Conservation (phyloP, 2,329 filamentous ascomycete genomes). For the Cladosporium oxysporum region DNA sequence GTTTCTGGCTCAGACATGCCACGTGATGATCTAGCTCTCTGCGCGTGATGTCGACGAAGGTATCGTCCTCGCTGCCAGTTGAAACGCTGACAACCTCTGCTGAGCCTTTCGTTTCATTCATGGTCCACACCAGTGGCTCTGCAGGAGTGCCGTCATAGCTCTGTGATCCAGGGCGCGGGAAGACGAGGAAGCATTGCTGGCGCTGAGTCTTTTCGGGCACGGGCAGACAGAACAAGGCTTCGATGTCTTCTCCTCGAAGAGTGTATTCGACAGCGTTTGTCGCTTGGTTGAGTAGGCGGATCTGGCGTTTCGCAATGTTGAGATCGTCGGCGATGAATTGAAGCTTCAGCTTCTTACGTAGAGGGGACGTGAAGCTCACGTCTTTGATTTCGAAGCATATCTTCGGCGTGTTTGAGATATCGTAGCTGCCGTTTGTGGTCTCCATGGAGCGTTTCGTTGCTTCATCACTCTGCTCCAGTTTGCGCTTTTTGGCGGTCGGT, state of each 20-base stretch:
- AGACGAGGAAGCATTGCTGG: slow-evolving; percentile 63
- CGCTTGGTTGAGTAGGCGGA: slow-evolving; percentile 32
- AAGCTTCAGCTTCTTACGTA: slow-evolving; percentile 64
- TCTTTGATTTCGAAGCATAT: slow-evolving; percentile 52
- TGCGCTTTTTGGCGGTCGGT: slow-evolving; percentile 52
- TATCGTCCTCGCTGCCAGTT: slow-evolving; percentile 45
- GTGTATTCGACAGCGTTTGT: slow-evolving; percentile 41
- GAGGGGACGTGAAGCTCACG: slow-evolving; percentile 62
- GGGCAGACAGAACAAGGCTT: slow-evolving; percentile 62
- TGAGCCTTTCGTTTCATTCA: slow-evolving; percentile 50
- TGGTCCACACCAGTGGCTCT: slow-evolving; percentile 63
- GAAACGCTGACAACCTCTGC: slow-evolving; percentile 2
- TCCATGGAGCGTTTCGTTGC: not conserved
- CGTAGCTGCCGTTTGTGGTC: slow-evolving; percentile 23
- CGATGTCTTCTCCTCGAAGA: slow-evolving; percentile 54
- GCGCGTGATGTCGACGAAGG: slow-evolving; percentile 46
- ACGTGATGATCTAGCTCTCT: slow-evolving; percentile 53
- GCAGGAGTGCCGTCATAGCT: slow-evolving; percentile 36
- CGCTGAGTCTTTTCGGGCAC: slow-evolving; percentile 65
- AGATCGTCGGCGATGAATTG: slow-evolving; percentile 50
- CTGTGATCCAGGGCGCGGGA: slow-evolving; percentile 55
- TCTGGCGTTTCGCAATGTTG: slow-evolving; percentile 29
- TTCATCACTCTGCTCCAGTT: slow-evolving; percentile 45
- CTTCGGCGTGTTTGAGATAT: slow-evolving; percentile 35
- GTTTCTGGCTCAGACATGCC: slow-evolving; percentile 44